Evolutionary conservation across 176 grass and related monocot species (phyloP), one percentile per base, ranked within the genome.

Genomic region (Calamus simplicifolius): DNA sequence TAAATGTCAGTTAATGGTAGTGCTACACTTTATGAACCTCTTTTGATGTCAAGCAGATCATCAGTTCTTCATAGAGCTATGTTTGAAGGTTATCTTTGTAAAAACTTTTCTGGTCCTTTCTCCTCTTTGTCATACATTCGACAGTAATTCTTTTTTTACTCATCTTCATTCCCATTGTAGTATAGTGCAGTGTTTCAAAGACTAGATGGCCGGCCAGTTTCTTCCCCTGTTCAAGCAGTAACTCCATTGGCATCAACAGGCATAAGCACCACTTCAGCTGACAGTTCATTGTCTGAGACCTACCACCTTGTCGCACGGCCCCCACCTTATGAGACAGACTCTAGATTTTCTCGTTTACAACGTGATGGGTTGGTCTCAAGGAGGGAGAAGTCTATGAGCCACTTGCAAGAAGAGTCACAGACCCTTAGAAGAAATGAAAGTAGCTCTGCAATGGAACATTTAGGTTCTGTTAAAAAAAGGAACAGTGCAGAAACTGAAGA

Each of bases 331-430:
- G 82, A 88, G 57, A 73, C 80, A 6, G 85, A 88, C 65, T 67
- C 85, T 61, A 83, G 85, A 80, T 88, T 76, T 73, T 54, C 80
- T 63, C 80, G 72, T 49, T 76, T 75, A 61, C 85, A 83, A 83
- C 75, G 85, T 73, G 85, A 83, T 58, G 85, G 86, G 56, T 82
- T 95, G 79, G 82, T 95, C 58, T 95, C 81, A 51, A 85, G 85
- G 79, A 81, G 85, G 61, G 90, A 95, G 0, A 95, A 95, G 62
- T 95, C 79, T 49, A 72, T 89, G 60, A 81, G 83, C 56, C 79
- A 85, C 17, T 77, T 68, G 3, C 85, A 95, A 75, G 89, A 80
- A 76, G 84, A 88, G 12, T 79, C 84, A 3, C 52, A 74, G n/a
- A 60, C 75, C 53, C 81, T 83, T 35, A 78, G 85, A 77, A 74